Evolutionary conservation across 2,329 filamentous ascomycete species (phyloP).

Genomic region (Canariomyces notabilis): DNA sequence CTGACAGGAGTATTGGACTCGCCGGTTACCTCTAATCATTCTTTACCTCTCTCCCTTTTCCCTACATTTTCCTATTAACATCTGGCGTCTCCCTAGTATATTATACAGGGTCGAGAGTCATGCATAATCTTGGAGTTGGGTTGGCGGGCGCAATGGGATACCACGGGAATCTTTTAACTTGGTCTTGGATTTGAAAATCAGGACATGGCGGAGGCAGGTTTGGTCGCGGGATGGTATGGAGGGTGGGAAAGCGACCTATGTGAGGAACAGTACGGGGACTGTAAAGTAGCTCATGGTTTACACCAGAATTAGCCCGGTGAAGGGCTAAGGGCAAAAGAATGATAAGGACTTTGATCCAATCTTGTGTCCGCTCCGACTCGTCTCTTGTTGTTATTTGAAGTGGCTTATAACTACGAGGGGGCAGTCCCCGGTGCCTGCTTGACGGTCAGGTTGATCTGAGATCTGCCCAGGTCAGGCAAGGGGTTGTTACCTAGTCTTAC

Average conservation of each 20-base stretch:
- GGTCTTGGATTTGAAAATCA: slow-evolving; percentile 1
- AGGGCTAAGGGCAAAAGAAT: slow-evolving; percentile 10
- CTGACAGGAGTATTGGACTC: slow-evolving; percentile 15
- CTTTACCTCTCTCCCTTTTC: neutral
- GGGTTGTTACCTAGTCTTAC: too few relatives aligned
- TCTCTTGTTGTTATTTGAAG: neutral
- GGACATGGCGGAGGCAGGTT: neutral
- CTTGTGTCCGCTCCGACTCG: neutral
- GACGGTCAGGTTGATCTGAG: too few relatives aligned
- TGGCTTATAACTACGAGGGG: too few relatives aligned
- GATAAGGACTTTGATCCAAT: slow-evolving; percentile 2
- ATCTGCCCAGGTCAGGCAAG: too few relatives aligned
- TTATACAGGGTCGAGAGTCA: slow-evolving; percentile 11
- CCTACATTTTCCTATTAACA: slow-evolving; percentile 6
- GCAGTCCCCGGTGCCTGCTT: too few relatives aligned
- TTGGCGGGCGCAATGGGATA: slow-evolving; percentile 10
- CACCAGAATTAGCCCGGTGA: slow-evolving; percentile 6
- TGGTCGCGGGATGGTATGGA: too few relatives aligned
- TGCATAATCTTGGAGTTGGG: slow-evolving; percentile 15
- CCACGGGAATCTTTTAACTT: slow-evolving; percentile 6
- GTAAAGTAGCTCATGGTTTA: slow-evolving; percentile 12
- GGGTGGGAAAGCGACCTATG: too few relatives aligned
- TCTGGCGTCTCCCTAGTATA: slow-evolving; percentile 8
- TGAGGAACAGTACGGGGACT: too few relatives aligned
- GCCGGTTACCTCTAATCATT: neutral